Percentiles rank a stretch among this genome's conserved stretches.
These are phyloP conservation scores for Aristolochia californica DNA, from an alignment of 164 flowering plant species.

Conservation along the genomic window DNA sequence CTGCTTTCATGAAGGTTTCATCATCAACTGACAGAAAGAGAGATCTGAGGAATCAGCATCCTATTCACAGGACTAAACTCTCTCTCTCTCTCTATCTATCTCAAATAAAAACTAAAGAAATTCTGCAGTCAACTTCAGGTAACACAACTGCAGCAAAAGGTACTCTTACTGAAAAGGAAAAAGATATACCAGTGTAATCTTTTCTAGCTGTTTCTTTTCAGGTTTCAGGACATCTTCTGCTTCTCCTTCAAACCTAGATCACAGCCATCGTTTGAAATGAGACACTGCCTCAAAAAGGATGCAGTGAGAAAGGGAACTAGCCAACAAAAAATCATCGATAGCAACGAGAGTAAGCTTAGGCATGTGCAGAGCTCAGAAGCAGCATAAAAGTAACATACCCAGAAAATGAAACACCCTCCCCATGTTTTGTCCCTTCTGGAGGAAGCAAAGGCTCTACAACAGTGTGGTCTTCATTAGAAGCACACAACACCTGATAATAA, in stretches of 20 bases:
- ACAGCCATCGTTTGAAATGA: not conserved
- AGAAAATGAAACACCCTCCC: constrained; percentile 67
- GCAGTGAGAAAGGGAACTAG: not conserved
- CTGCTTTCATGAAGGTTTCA: constrained; percentile 38
- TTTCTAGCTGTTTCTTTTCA: constrained; percentile 93
- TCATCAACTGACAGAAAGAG: not conserved
- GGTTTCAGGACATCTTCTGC: constrained; percentile 96
- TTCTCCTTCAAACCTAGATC: constrained; percentile 67
- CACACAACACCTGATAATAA: constrained; percentile 76
- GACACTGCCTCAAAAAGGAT: not conserved
- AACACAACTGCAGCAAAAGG: not conserved
- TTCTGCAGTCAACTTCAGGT: too few relatives aligned
- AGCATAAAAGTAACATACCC: constrained; percentile 42
- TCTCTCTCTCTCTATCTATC: too few relatives aligned
- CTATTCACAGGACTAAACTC: too few relatives aligned
- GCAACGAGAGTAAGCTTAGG: too few relatives aligned
- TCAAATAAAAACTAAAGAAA: too few relatives aligned
- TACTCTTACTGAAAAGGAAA: not conserved
- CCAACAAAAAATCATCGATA: not conserved
- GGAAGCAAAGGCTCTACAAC: constrained; percentile 81
- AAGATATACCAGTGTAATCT: constrained; percentile 71
- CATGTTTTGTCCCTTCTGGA: constrained; percentile 72
- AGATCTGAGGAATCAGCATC: not conserved
- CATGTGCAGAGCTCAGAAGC: not conserved
- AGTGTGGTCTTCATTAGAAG: constrained; percentile 82